Percentiles rank a stretch among this genome's conserved stretches.
Conservation (phyloP, 1,284 basidiomycete genomes). For the Pholiota adiposa region DNA sequence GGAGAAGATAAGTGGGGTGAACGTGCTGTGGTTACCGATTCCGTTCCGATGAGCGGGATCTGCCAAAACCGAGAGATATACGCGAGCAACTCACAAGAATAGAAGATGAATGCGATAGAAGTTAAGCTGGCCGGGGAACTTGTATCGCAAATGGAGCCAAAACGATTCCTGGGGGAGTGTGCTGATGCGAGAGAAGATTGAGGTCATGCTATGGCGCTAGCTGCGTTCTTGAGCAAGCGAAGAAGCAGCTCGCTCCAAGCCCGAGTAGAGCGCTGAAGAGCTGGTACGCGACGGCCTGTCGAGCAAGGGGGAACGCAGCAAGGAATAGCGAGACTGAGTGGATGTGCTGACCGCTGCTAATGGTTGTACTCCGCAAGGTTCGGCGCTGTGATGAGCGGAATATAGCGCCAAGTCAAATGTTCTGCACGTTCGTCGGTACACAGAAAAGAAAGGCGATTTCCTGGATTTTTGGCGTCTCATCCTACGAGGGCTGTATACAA, state of each 20-base stretch:
- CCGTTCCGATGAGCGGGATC: neutral
- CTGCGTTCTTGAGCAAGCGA: neutral
- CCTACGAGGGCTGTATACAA: neutral
- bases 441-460: neutral
- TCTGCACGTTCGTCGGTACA: neutral
- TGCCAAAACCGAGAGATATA: slow-evolving; percentile 12
- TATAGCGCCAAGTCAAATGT: neutral
- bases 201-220: slow-evolving; percentile 21
- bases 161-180: slow-evolving; percentile 15
- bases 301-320: neutral
- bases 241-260: neutral
- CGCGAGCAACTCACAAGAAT: slow-evolving; percentile 37
- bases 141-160: slow-evolving; percentile 24
- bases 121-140: slow-evolving; percentile 57
- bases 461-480: neutral
- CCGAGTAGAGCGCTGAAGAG: neutral
- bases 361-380: neutral
- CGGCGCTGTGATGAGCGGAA: neutral
- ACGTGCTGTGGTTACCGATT: slow-evolving; percentile 50
- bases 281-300: neutral
- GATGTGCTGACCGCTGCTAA: neutral
- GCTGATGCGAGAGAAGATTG: slow-evolving; percentile 10
- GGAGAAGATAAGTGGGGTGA: slow-evolving; percentile 77
- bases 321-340: neutral
- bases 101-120: slow-evolving; percentile 67